Conservation (phyloP, 2,329 filamentous ascomycete species). For the Colletotrichum incanum region DNA sequence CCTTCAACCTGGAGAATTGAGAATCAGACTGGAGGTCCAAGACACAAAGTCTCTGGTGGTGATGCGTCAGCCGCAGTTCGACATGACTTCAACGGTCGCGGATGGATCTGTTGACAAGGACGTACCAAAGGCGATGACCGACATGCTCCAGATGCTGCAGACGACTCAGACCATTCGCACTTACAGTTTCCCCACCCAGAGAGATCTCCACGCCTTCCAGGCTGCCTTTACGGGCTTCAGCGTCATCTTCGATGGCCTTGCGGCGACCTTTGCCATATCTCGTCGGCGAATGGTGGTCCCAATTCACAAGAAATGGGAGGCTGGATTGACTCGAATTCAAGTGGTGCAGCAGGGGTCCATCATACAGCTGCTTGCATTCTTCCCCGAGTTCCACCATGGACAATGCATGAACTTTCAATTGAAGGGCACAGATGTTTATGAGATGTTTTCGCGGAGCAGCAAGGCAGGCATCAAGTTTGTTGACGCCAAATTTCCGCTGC, state of each 20-base stretch:
- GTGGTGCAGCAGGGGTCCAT: conserved; percentile 83
- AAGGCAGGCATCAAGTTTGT: conserved; percentile 85
- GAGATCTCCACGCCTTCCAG: conserved; percentile 85
- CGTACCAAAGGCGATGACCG: conserved; percentile 73
- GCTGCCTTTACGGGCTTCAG: conserved; percentile 84
- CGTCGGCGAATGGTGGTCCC: conserved; percentile 90
- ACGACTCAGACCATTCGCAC: conserved; percentile 77
- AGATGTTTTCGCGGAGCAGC: conserved; percentile 74
- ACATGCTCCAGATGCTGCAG: conserved; percentile 74
- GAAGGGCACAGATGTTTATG: conserved; percentile 87
- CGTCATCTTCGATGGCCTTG: conserved; percentile 82
- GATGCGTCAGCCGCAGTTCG: conserved; percentile 80
- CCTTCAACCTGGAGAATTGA: conserved; percentile 81
- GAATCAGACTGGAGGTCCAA: conserved; percentile 75
- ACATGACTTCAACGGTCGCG: conserved; percentile 83
- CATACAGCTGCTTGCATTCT: conserved; percentile 86
- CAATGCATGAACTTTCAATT: conserved; percentile 91
- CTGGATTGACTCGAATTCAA: conserved; percentile 84
- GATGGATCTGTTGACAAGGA: conserved; percentile 77
- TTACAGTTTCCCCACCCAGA: conserved; percentile 76
- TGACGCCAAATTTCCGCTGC: conserved; percentile 92
- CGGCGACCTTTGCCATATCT: conserved; percentile 84
- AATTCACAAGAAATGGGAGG: conserved; percentile 96
- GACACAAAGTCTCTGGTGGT: conserved; percentile 76
- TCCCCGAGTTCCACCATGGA: conserved; percentile 89